phyloP scores from a whole-genome alignment of 1,284 basidiomycete species.

The Inonotus hispidus region DNA sequence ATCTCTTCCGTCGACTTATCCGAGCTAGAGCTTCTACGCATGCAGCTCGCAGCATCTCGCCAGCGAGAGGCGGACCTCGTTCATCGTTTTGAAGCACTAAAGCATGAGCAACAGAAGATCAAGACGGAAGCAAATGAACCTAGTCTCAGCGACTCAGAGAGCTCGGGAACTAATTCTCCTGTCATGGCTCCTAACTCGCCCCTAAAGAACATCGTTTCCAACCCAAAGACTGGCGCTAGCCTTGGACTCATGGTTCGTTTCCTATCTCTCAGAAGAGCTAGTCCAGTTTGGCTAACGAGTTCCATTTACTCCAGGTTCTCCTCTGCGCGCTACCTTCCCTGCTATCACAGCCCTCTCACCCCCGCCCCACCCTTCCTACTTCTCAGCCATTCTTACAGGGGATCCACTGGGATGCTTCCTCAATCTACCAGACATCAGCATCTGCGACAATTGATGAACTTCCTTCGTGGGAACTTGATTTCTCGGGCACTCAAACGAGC shows the following conservation, averaged over 20 bases:
- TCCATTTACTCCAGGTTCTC: conserved; percentile 44
- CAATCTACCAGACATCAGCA: conserved; percentile 34
- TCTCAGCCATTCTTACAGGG: conserved; percentile 33
- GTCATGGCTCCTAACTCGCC: background rate
- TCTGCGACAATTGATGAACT: background rate
- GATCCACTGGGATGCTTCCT: conserved; percentile 6
- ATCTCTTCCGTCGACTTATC: conserved; percentile 19
- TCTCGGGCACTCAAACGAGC: conserved; percentile 36
- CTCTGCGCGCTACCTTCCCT: conserved; percentile 71
- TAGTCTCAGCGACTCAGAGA: background rate
- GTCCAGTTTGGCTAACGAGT: conserved; percentile 9
- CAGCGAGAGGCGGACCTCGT: conserved; percentile 63
- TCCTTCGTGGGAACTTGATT: conserved; percentile 44
- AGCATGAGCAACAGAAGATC: conserved; percentile 34
- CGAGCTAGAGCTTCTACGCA: conserved; percentile 60
- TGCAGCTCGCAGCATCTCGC: conserved; percentile 56
- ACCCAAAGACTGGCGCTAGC: conserved; percentile 49
- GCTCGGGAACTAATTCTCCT: conserved; percentile 2
- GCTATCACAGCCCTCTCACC: conserved; percentile 45
- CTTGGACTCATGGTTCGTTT: conserved; percentile 63
- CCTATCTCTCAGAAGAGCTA: conserved; percentile 12
- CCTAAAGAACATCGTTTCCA: conserved; percentile 15
- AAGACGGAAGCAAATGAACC: conserved; percentile 8
- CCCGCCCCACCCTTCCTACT: conserved; percentile 36
- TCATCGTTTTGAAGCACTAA: conserved; percentile 50